Evolutionary conservation across 78 protist species (phyloP), one percentile per base, ranked within the genome.

Genomic region (Protostelium mycophagum): DNA sequence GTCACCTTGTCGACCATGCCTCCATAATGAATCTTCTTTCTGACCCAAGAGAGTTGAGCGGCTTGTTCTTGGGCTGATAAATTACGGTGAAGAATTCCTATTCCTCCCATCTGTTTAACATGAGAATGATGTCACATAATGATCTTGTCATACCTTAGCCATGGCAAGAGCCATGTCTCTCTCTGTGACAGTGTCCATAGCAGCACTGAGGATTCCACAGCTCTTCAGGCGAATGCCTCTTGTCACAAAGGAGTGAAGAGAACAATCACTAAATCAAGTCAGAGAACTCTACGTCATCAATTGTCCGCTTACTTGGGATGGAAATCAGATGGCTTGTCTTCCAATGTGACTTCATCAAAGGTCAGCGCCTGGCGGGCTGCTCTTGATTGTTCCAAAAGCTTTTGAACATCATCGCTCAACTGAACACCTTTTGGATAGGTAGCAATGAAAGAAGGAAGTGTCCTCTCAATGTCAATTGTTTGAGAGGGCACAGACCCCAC

Each of bases 101-200:
- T 91, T 34, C 99, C 99, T 37, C 99, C 99, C 36, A 87, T 83
- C 73, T 51, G 73, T 51, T 51, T 5, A 25, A 25, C 31, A 51
- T 16, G 73, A 25, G 31, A 51, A 16, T 16, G 16, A 51, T 16
- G 73, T 51, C 31, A 51, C 16, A 16, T 51, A 25, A 5, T 51
- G 16, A 51, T 5, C 5, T 51, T 5, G 73, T 25, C 73, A 25
- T 5, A 51, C 73, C 87, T 94, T 93, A 25, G 99, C 99, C 98
- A 98, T 97, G 86, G 89, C 92, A 89, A 97, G 93, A n/a, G 98
- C 99, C 98, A 96, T 98, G 34, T 83, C 63, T 37, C 87, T 90
- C 85, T 94, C 98, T 28, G 98, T 96, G 86, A 98, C 98, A 0
- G 99, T 98, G 94, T 98, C 99, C 99, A 98, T 98, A 51, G 73